Conservation (phyloP, 1,139 yeast genomes). For the Eremothecium coryli region DNA sequence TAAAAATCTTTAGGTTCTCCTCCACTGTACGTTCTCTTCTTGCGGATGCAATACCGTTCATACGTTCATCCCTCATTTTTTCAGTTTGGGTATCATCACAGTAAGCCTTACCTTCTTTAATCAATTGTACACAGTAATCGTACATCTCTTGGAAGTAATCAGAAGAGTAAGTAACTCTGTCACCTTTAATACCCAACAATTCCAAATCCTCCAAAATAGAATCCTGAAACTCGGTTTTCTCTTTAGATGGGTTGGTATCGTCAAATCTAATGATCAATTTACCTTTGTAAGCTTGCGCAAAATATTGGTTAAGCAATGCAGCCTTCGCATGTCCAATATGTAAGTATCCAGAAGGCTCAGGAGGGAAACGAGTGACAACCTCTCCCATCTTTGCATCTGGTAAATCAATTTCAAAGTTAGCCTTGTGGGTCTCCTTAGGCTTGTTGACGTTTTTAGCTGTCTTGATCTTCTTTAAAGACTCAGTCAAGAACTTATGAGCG, state of each 20-base stretch:
- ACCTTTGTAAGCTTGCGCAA: conserved; percentile 90
- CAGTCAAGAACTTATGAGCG: conserved; percentile 57
- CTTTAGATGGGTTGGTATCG: conserved; percentile 95
- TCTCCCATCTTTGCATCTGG: conserved; percentile 85
- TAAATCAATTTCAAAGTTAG: conserved; percentile 86
- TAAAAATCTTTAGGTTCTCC: conserved; percentile 77
- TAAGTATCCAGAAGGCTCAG: conserved; percentile 81
- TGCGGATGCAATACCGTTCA: conserved; percentile 85
- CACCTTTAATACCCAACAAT: conserved; percentile 86
- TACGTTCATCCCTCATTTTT: conserved; percentile 94
- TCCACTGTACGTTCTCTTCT: conserved; percentile 88
- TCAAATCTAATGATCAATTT: conserved; percentile 91
- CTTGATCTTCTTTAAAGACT: conserved; percentile 63
- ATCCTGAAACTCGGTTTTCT: conserved; percentile 85
- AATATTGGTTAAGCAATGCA: conserved; percentile 87
- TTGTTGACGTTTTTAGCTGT: conserved; percentile 55
- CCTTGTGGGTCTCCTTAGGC: conserved; percentile 74
- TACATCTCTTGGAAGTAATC: conserved; percentile 89
- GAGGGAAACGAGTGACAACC: conserved; percentile 95
- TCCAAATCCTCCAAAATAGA: conserved; percentile 84
- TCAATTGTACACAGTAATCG: conserved; percentile 70
- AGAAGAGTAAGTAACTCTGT: conserved; percentile 75
- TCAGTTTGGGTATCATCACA: conserved; percentile 94
- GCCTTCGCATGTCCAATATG: conserved; percentile 98
- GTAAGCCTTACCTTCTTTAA: conserved; percentile 91